phyloP scores from a whole-genome alignment of 2,329 filamentous ascomycete species.

The Hymenoscyphus fraxineus region DNA sequence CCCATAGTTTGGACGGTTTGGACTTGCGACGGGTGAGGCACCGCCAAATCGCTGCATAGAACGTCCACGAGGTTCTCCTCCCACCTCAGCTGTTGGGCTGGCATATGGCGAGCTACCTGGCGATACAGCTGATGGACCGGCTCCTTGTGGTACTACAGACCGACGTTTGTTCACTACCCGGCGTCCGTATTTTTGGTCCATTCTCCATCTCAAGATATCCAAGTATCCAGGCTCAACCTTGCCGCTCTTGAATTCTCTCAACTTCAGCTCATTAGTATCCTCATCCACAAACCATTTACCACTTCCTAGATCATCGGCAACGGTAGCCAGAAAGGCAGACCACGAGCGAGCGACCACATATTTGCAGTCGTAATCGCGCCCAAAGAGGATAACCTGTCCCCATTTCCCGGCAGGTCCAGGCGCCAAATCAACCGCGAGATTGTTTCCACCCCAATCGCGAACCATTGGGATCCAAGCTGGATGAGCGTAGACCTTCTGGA shows the following conservation, averaged over 20 bases:
- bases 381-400: constrained; percentile 96
- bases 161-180: constrained; percentile 46
- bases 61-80: constrained; percentile 60
- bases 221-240: constrained; percentile 91
- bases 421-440: constrained; percentile 87
- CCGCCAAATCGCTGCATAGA: constrained; percentile 66
- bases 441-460: constrained; percentile 98
- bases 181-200: constrained; percentile 88
- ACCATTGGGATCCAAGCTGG: constrained; percentile 93
- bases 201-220: constrained; percentile 90
- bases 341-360: constrained; percentile 94
- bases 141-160: constrained; percentile 36
- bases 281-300: constrained; percentile 92
- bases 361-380: constrained; percentile 97
- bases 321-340: constrained; percentile 77
- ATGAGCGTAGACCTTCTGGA: constrained; percentile 92
- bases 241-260: constrained; percentile 84
- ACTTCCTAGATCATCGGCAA: constrained; percentile 87
- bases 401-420: constrained; percentile 86
- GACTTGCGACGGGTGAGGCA: constrained; percentile 60
- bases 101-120: constrained; percentile 59
- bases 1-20: constrained; percentile 61
- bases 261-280: constrained; percentile 83
- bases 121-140: constrained; percentile 37
- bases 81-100: constrained; percentile 56